Conservation (phyloP, 2,329 filamentous ascomycete species). For the Cladosporium sp. region DNA sequence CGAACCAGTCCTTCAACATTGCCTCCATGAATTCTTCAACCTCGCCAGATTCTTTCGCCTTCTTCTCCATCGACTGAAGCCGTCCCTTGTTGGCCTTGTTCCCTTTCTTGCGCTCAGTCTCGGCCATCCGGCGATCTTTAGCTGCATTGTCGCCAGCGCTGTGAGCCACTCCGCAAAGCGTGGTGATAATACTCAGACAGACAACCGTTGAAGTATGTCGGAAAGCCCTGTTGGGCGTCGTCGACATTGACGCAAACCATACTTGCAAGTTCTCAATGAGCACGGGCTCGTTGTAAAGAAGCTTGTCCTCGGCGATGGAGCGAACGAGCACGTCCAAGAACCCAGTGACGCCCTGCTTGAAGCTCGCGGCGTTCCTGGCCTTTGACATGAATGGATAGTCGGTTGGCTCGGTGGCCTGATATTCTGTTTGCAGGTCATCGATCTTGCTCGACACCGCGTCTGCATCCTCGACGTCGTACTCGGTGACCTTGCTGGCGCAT, state of each 20-base stretch:
- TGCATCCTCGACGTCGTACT: constrained; percentile 81
- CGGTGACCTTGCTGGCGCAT: constrained; percentile 72
- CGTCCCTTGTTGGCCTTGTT: constrained; percentile 73
- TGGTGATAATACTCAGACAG: constrained; percentile 72
- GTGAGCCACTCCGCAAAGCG: constrained; percentile 69
- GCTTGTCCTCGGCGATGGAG: constrained; percentile 74
- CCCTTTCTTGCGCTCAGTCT: constrained; percentile 71
- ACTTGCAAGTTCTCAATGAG: constrained; percentile 84
- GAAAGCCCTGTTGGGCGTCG: constrained; percentile 81
- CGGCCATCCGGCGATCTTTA: constrained; percentile 72
- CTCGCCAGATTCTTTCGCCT: constrained; percentile 64
- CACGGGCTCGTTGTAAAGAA: constrained; percentile 70
- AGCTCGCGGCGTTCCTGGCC: constrained; percentile 69
- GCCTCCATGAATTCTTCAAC: constrained; percentile 67
- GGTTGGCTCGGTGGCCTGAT: constrained; percentile 67
- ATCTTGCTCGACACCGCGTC: constrained; percentile 79
- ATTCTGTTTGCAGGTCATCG: constrained; percentile 80
- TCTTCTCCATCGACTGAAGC: constrained; percentile 67
- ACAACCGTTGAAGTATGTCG: constrained; percentile 89
- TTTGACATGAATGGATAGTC: constrained; percentile 91
- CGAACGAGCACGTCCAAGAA: constrained; percentile 77
- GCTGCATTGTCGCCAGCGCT: constrained; percentile 69
- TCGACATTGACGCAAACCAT: constrained; percentile 90
- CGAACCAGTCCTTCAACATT: constrained; percentile 79
- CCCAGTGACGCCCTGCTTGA: constrained; percentile 70